Conservation (phyloP, 2,329 filamentous ascomycete genomes). For the Verticillium albo-atrum region DNA sequence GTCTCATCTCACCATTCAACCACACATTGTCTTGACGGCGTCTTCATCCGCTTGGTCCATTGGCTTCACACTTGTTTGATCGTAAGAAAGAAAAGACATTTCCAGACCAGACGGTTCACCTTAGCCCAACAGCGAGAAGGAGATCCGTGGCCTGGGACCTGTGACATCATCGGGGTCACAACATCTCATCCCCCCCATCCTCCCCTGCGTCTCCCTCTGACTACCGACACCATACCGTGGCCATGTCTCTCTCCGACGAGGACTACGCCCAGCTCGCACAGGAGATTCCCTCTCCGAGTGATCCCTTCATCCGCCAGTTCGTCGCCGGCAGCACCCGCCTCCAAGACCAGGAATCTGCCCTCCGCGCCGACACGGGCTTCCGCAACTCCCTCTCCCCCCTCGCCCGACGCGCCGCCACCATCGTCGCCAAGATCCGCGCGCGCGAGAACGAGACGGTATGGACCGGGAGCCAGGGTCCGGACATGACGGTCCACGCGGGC, state of each 20-base stretch:
- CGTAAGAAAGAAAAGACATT: too few relatives aligned
- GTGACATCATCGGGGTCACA: neutral
- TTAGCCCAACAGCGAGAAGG: neutral
- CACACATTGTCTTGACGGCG: neutral
- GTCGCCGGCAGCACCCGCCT: slow-evolving; percentile 70
- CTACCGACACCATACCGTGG: slow-evolving; percentile 9
- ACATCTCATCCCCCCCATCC: neutral
- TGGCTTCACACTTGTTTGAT: too few relatives aligned
- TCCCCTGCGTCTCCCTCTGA: neutral
- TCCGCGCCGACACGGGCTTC: slow-evolving; percentile 69
- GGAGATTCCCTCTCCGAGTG: slow-evolving; percentile 53
- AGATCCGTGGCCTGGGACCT: neutral
- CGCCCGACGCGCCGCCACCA: slow-evolving; percentile 65
- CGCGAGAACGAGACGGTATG: slow-evolving; percentile 69
- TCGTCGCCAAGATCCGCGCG: slow-evolving; percentile 68
- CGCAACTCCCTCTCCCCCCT: slow-evolving; percentile 66
- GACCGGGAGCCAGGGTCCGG: slow-evolving; percentile 55
- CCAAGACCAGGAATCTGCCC: slow-evolving; percentile 74
- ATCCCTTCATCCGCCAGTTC: slow-evolving; percentile 81
- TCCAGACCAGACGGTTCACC: neutral
- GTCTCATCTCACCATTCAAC: neutral
- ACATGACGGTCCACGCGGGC: slow-evolving; percentile 65
- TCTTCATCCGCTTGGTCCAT: too few relatives aligned
- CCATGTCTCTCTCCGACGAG: slow-evolving; percentile 43
- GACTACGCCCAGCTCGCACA: slow-evolving; percentile 55